Conservation (phyloP, 2,329 filamentous ascomycete species). For the Phaeoacremonium minimum region DNA sequence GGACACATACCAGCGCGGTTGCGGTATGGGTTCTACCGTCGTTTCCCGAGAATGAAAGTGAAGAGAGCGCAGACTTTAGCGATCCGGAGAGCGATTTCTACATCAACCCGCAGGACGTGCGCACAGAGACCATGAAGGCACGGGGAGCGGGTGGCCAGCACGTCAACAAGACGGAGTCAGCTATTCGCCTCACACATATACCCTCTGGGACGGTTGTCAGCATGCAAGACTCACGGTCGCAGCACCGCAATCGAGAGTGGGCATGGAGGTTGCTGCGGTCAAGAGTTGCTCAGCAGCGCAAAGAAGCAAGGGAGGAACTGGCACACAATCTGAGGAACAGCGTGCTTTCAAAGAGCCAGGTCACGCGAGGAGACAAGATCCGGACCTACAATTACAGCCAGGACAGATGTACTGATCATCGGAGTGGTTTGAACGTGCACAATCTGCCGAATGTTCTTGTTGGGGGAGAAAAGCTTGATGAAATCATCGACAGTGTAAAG, state of each 20-base stretch:
- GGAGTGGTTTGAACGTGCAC: conserved; percentile 74
- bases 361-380: conserved; percentile 90
- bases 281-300: conserved; percentile 71
- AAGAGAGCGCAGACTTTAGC: conserved; percentile 55
- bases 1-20: conserved; percentile 89
- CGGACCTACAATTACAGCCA: conserved; percentile 80
- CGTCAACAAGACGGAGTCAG: conserved; percentile 97
- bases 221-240: conserved; percentile 90
- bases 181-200: conserved; percentile 84
- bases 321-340: conserved; percentile 69
- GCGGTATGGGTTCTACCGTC: conserved; percentile 89
- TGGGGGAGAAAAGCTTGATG: conserved; percentile 67
- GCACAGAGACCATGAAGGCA: conserved; percentile 84
- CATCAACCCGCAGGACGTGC: conserved; percentile 78
- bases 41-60: conserved; percentile 56
- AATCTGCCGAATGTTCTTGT: conserved; percentile 76
- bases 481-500: conserved; percentile 72
- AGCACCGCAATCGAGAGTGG: conserved; percentile 80
- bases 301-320: conserved; percentile 81
- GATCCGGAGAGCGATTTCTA: conserved; percentile 91
- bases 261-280: conserved; percentile 85
- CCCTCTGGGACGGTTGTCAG: conserved; percentile 83
- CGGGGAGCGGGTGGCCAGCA: conserved; percentile 93
- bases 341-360: conserved; percentile 73
- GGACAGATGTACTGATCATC: conserved; percentile 82